Evolutionary conservation across 1,284 basidiomycete genomes (phyloP).

Genomic region (Ustilago shanxiensis): DNA sequence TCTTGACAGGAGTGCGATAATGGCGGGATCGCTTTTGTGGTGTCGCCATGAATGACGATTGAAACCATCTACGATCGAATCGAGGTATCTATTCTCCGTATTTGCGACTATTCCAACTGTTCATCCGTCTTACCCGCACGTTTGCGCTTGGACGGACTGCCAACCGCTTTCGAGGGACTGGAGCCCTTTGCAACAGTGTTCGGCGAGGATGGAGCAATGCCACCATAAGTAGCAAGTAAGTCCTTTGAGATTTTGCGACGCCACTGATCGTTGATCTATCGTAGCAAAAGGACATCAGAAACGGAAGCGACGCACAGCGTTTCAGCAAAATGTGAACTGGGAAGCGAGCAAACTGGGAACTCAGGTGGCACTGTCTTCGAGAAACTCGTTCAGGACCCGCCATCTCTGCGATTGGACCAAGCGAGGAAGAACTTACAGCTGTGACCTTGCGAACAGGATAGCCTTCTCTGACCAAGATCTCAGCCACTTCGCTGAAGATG

Average conservation of each 20-base stretch:
- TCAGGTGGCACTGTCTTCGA: not conserved
- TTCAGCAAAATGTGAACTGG: not conserved
- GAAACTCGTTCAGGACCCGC: not conserved
- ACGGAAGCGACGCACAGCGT: not conserved
- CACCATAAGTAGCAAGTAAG: slow-evolving; percentile 17
- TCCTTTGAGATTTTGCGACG: slow-evolving; percentile 32
- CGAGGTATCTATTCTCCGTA: not conserved
- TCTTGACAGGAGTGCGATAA: not conserved
- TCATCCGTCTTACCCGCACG: slow-evolving; percentile 5
- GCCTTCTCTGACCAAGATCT: slow-evolving; percentile 15
- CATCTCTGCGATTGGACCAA: not conserved
- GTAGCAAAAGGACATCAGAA: not conserved
- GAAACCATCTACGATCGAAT: not conserved
- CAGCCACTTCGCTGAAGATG: slow-evolving; percentile 12
- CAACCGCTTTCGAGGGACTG: not conserved
- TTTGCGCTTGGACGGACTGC: slow-evolving; percentile 32
- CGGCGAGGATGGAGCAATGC: not conserved
- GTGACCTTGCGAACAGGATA: not conserved
- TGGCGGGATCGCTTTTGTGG: not conserved
- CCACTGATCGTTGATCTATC: slow-evolving; percentile 32
- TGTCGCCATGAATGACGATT: slow-evolving; percentile 23
- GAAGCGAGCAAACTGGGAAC: not conserved
- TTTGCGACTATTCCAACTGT: not conserved
- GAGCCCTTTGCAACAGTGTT: not conserved
- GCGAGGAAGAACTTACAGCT: slow-evolving; percentile 15